A percentile compares a stretch with the other conserved stretches of the same genome.
These are phyloP conservation scores for Aspergillus campestris DNA, from an alignment of 495 filamentous ascomycete genomes.

Conservation along the genomic window DNA sequence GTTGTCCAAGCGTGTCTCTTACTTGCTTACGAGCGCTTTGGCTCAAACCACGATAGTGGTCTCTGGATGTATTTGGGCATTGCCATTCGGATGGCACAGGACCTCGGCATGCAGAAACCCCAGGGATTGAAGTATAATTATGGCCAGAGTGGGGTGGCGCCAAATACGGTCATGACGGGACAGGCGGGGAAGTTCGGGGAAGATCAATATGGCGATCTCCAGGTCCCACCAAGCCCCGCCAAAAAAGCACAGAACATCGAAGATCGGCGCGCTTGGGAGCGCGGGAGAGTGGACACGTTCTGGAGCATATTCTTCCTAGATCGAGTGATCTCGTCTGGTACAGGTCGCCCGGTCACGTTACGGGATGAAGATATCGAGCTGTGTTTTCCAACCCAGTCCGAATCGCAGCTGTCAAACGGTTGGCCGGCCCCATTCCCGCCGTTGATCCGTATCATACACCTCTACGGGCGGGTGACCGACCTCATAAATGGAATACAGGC, in stretches of 20 bases:
- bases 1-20: conserved; percentile 73
- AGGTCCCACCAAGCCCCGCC: conserved; percentile 15
- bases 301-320: conserved; percentile 85
- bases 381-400: conserved; percentile 56
- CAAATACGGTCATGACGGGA: conserved; percentile 42
- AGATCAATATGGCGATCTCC: conserved; percentile 36
- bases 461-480: conserved; percentile 76
- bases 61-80: conserved; percentile 87
- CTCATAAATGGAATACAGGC: conserved; percentile 75
- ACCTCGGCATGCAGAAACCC: conserved; percentile 71
- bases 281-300: conserved; percentile 73
- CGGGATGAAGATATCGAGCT: conserved; percentile 76
- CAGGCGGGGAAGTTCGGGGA: conserved; percentile 34
- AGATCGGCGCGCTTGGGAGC: conserved; percentile 47
- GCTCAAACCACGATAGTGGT: conserved; percentile 75
- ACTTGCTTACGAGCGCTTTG: conserved; percentile 80
- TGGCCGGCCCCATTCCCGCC: conserved; percentile 73
- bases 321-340: conserved; percentile 75
- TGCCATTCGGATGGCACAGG: conserved; percentile 78
- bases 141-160: conserved; percentile 45
- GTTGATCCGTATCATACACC: conserved; percentile 70
- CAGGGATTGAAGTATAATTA: conserved; percentile 64
- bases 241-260: conserved; percentile 16
- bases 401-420: conserved; percentile 45
- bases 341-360: conserved; percentile 69